Evolutionary conservation across 345 rosid species (phyloP).

Genomic region (Cardamine occulta): DNA sequence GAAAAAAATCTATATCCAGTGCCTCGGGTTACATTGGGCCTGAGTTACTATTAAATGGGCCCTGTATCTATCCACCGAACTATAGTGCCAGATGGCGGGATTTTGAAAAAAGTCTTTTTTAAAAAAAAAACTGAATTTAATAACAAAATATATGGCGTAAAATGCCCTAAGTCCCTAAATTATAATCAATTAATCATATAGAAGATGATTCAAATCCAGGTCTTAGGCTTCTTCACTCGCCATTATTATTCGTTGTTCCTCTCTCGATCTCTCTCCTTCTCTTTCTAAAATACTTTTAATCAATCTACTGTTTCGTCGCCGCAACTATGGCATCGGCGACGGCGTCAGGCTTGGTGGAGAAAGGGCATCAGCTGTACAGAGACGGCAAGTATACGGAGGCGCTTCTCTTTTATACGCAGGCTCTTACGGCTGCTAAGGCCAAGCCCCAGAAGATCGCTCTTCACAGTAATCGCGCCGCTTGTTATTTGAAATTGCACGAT

Average conservation of each 20-base stretch:
- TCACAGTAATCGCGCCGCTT: slow-evolving; percentile 96
- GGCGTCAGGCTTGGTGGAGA: slow-evolving; percentile 68
- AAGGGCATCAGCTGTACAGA: slow-evolving; percentile 82
- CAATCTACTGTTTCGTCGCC: slow-evolving; percentile 1
- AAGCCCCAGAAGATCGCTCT: slow-evolving; percentile 83
- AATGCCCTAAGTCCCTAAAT: background rate
- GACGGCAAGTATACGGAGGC: slow-evolving; percentile 76
- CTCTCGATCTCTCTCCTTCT: slow-evolving; percentile 25
- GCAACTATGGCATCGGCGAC: slow-evolving; percentile 58
- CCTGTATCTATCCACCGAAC: background rate
- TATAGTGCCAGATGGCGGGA: slow-evolving; percentile 27
- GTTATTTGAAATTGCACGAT: slow-evolving; percentile 76
- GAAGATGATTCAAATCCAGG: slow-evolving; percentile 23
- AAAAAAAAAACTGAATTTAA: background rate
- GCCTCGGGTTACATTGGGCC: background rate
- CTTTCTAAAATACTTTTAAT: background rate
- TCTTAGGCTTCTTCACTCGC: slow-evolving; percentile 9
- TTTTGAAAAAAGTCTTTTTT: background rate
- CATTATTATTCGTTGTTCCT: slow-evolving; percentile 11
- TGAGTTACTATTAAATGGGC: slow-evolving; percentile 4
- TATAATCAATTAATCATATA: background rate
- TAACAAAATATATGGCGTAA: background rate
- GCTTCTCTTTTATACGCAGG: slow-evolving; percentile 71
- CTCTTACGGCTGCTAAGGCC: slow-evolving; percentile 70
- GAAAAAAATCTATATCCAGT: too few relatives aligned